Conservation (phyloP, 2,329 filamentous ascomycete species). For the Trichoderma afroharzianum region DNA sequence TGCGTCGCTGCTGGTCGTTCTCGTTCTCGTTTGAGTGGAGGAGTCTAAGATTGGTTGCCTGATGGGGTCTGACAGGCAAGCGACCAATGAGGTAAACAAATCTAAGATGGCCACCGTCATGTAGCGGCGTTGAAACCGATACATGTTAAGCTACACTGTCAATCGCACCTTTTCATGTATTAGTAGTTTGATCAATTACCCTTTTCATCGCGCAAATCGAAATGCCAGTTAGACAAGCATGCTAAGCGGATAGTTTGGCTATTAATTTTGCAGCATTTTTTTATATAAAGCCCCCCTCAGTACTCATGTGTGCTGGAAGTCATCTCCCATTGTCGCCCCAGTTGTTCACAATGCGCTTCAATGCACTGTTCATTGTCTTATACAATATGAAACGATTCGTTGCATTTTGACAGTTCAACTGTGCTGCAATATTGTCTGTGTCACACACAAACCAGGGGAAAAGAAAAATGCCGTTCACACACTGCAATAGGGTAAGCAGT, state of each 20-base stretch:
- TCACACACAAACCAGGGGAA: not conserved
- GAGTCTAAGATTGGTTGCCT: not conserved
- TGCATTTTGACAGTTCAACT: not conserved
- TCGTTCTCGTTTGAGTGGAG: not conserved
- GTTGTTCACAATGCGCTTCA: no score
- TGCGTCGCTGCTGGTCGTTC: not conserved
- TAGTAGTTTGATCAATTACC: not conserved
- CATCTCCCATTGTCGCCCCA: no score
- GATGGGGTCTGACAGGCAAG: not conserved
- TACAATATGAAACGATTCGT: not conserved
- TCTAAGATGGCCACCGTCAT: not conserved
- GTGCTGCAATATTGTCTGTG: not conserved
- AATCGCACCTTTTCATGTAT: not conserved
- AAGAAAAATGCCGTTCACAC: not conserved
- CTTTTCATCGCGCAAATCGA: not conserved
- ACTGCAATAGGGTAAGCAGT: not conserved
- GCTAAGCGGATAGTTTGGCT: not conserved
- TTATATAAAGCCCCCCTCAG: no score
- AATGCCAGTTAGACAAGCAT: not conserved
- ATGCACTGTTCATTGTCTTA: not conserved
- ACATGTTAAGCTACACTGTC: not conserved
- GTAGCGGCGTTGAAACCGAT: not conserved
- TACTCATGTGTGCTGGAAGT: no score
- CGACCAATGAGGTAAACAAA: not conserved
- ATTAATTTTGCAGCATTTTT: not conserved